These are phyloP conservation scores for Tricholoma furcatifolium DNA, from an alignment of 768 basidiomycete species.

Conservation along the genomic window DNA sequence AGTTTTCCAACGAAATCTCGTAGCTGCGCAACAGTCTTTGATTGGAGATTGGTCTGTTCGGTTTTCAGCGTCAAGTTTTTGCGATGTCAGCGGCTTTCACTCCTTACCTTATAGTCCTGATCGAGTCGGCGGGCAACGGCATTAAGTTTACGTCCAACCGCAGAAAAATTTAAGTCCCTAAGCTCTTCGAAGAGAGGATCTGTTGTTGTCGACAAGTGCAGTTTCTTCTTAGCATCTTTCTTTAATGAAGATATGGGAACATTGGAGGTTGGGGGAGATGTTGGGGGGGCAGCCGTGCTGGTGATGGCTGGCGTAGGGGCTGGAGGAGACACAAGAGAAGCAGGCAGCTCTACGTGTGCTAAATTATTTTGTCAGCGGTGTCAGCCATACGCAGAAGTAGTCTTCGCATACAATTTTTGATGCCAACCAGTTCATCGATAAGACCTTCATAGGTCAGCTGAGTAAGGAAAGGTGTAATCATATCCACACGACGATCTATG, in stretches of 20 bases:
- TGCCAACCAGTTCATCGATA: constrained; percentile 87
- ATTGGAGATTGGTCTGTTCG: constrained; percentile 72
- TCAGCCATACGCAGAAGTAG: neutral
- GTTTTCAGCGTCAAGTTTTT: constrained; percentile 3
- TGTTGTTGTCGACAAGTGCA: constrained; percentile 72
- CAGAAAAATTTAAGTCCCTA: constrained; percentile 89
- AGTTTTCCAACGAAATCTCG: constrained; percentile 95
- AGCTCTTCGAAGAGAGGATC: constrained; percentile 84
- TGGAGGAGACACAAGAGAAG: constrained; percentile 63
- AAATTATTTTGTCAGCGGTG: constrained; percentile 8
- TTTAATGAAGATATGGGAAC: constrained; percentile 50
- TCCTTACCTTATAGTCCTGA: constrained; percentile 84
- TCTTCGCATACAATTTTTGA: constrained; percentile 75
- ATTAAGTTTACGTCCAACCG: constrained; percentile 80
- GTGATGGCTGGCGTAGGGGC: constrained; percentile 37
- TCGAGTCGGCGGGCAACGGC: constrained; percentile 82
- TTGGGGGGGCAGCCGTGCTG: constrained; percentile 39
- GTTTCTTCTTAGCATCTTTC: constrained; percentile 87
- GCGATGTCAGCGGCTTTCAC: neutral
- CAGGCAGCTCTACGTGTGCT: constrained; percentile 83
- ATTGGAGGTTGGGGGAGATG: constrained; percentile 35
- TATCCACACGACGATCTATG: constrained; percentile 87
- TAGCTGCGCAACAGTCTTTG: constrained; percentile 89
- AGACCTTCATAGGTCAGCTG: constrained; percentile 97
- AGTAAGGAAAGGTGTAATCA: constrained; percentile 94